These are phyloP conservation scores for Trypanosoma cruzi DNA, from an alignment of 208 protist species.

Conservation along the genomic window DNA sequence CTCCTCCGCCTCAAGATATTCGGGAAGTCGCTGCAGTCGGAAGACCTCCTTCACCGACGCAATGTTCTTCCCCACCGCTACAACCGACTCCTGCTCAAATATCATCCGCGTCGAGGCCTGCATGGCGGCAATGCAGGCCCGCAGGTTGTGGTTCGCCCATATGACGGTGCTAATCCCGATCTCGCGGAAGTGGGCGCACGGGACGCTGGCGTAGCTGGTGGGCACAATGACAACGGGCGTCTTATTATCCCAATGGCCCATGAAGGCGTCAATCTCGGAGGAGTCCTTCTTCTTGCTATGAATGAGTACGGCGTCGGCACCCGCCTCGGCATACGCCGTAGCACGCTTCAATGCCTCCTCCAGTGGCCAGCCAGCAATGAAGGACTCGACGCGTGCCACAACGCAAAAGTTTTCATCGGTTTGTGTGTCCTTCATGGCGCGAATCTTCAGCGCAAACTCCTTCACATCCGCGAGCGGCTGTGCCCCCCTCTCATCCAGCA, in stretches of 20 bases:
- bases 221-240: conserved; percentile 80
- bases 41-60: conserved; percentile 77
- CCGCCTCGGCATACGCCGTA: conserved; percentile 61
- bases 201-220: conserved; percentile 73
- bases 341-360: conserved; percentile 74
- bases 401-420: conserved; percentile 65
- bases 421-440: conserved; percentile 76
- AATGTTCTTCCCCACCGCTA: conserved; percentile 46
- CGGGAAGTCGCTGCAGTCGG: conserved; percentile 55
- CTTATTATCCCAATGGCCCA: conserved; percentile 59
- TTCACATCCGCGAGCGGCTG: conserved; percentile 77
- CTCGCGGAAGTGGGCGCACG: conserved; percentile 50
- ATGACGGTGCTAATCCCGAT: conserved; percentile 65
- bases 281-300: conserved; percentile 72
- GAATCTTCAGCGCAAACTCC: conserved; percentile 77
- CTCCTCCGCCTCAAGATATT: conserved; percentile 58
- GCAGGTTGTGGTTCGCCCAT: conserved; percentile 81
- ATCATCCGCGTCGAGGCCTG: conserved; percentile 60
- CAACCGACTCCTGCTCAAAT: conserved; percentile 52
- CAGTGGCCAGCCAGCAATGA: conserved; percentile 84
- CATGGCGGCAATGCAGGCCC: conserved; percentile 53
- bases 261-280: conserved; percentile 67
- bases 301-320: conserved; percentile 77
- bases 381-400: conserved; percentile 77
- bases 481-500: conserved; percentile 38